Evolutionary conservation across 495 filamentous ascomycete genomes (phyloP), one percentile per base, ranked within the genome.

Genomic region (Chaetomium cochliodes): DNA sequence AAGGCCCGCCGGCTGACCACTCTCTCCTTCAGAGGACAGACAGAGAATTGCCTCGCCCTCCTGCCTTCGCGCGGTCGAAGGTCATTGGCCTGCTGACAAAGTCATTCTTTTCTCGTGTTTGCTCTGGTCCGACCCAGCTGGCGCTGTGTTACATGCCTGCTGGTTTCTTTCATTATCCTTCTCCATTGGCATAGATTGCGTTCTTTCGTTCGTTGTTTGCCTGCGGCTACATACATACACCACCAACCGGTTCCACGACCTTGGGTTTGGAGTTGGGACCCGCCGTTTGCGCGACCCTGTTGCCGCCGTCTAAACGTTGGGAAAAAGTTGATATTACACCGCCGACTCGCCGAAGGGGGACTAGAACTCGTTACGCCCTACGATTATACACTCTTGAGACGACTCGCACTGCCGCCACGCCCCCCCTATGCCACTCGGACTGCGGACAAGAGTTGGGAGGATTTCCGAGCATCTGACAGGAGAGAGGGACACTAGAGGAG

Each of bases 151-250:
- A 61, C 66, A 54, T 68, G 55, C 66, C 49, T 68, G 55, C 58
- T 65, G 62, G 54, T 59, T 26, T 61, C 41, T 64, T 74, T 67
- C 60, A 64, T 67, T 72, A 64, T 57, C 53, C 60, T 42, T 57
- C 62, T 57, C 67, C 65, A 60, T 67, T 62, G 44, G 67, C 62
- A 62, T 65, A 68, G 71, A 72, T 57, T 67, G 63, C 67, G 62
- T 62, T 73, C 71, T n/a, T 47, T 72, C 71, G 18, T 57, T 72
- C 54, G 56, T 49, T 47, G 54, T 69, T 71, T 72, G 66, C 72
- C 69, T 37, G 58, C 76, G 76, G 74, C 68, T 76, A 77, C 64
- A 64, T 76, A 77, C 64, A 64, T 68, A 65, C 69, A 70, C 65
- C 63, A 60, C 46, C 46, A 50, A 60, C 39, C 70, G 69, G 73